Conservation (phyloP, 78 protist species). For the Dictyostelium purpureum region DNA sequence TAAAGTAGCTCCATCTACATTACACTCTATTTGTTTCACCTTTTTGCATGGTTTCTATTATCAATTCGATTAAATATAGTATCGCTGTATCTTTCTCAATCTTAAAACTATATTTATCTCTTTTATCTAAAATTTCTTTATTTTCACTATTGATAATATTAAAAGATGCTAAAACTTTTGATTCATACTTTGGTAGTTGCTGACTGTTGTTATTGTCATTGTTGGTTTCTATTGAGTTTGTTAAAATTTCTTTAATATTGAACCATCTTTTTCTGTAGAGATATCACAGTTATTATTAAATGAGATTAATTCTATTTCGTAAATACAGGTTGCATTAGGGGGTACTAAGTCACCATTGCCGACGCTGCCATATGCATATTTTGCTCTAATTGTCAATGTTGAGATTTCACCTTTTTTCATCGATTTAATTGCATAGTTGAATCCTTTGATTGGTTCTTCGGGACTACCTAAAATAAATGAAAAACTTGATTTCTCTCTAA, state of each 20-base stretch:
- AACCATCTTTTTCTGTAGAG: not conserved
- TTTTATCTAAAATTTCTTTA: not conserved
- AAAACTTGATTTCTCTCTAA: not conserved
- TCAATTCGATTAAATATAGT: not conserved
- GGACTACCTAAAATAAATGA: not conserved
- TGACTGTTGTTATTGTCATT: not conserved
- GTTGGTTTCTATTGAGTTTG: not conserved
- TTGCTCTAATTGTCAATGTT: not conserved
- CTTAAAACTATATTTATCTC: not conserved
- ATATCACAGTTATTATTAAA: not conserved
- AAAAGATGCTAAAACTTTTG: not conserved
- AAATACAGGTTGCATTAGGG: constrained; percentile 24
- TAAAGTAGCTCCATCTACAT: too few species aligned
- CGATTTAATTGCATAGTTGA: not conserved
- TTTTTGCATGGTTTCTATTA: not conserved
- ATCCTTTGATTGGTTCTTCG: not conserved
- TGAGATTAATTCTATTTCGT: constrained; percentile 8
- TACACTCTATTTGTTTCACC: too few species aligned
- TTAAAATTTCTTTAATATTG: not conserved
- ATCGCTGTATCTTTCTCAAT: not conserved
- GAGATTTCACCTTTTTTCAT: constrained; percentile 11
- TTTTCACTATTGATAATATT: not conserved
- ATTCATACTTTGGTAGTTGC: constrained; percentile 16
- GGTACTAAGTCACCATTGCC: not conserved
- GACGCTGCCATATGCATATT: not conserved